phyloP scores from a whole-genome alignment of 2,329 filamentous ascomycete species.

The Cercospora sesami region DNA sequence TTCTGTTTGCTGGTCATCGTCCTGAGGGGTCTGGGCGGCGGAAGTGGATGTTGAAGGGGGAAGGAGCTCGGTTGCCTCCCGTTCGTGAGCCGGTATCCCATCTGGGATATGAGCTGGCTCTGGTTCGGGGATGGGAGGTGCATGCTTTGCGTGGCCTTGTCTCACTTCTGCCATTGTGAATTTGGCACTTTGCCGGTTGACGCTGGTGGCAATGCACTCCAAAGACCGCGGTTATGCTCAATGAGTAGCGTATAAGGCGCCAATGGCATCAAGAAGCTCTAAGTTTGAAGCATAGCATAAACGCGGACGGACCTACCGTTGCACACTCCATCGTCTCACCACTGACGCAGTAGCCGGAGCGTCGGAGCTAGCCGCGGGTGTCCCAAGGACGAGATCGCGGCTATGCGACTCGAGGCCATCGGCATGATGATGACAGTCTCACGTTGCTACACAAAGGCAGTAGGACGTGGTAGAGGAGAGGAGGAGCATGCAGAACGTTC shows the following conservation, averaged over 20 bases:
- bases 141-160: not conserved
- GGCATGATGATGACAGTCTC: not conserved
- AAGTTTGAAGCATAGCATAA: not conserved
- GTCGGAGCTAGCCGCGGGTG: not conserved
- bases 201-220: not conserved
- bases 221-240: not conserved
- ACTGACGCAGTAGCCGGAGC: not conserved
- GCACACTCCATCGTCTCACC: not conserved
- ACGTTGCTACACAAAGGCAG: not conserved
- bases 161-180: not conserved
- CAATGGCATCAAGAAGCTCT: not conserved
- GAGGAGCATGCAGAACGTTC: not conserved
- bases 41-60: not conserved
- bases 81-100: conserved; percentile 31
- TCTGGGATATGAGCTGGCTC: conserved; percentile 30
- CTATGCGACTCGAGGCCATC: not conserved
- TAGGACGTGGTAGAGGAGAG: not conserved
- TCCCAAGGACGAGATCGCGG: not conserved
- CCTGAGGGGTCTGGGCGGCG: not conserved
- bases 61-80: conserved; percentile 39
- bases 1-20: not conserved
- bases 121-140: conserved; percentile 28
- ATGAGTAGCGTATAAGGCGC: not conserved
- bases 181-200: not conserved
- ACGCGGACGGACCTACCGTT: not conserved